Conservation (phyloP, 805 yeast genomes). For the Candida bentonensis region DNA sequence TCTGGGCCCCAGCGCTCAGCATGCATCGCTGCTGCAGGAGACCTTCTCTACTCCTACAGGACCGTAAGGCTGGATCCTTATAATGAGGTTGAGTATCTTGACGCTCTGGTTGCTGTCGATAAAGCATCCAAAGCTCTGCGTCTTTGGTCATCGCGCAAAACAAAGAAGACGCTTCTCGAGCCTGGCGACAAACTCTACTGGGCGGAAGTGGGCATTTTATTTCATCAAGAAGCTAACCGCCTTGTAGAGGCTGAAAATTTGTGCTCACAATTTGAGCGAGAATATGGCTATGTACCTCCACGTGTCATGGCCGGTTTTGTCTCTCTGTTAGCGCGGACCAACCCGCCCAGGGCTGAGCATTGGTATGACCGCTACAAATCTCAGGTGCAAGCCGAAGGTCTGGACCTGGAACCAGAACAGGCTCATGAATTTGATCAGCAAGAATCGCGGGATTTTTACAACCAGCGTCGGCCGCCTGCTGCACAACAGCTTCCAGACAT, state of each 20-base stretch:
- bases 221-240: slow-evolving; percentile 13
- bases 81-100: slow-evolving; percentile 16
- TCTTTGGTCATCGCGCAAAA: slow-evolving; percentile 12
- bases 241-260: slow-evolving; percentile 6
- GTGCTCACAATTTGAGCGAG: slow-evolving; percentile 3
- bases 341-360: background rate
- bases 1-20: background rate
- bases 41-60: slow-evolving; percentile 1
- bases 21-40: background rate
- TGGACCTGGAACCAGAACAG: background rate
- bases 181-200: slow-evolving; percentile 9
- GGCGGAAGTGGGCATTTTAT: slow-evolving; percentile 13
- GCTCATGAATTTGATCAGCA: background rate
- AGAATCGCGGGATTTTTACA: background rate
- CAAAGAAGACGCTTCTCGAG: slow-evolving; percentile 7
- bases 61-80: slow-evolving; percentile 15
- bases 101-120: slow-evolving; percentile 9
- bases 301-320: slow-evolving; percentile 3
- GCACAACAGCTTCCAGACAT: background rate
- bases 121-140: slow-evolving; percentile 10
- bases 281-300: slow-evolving; percentile 3
- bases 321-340: background rate
- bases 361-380: background rate
- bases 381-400: background rate
- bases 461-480: background rate